These are phyloP conservation scores for Cystofilobasidium macerans DNA, from an alignment of 768 basidiomycete genomes.

Conservation along the genomic window DNA sequence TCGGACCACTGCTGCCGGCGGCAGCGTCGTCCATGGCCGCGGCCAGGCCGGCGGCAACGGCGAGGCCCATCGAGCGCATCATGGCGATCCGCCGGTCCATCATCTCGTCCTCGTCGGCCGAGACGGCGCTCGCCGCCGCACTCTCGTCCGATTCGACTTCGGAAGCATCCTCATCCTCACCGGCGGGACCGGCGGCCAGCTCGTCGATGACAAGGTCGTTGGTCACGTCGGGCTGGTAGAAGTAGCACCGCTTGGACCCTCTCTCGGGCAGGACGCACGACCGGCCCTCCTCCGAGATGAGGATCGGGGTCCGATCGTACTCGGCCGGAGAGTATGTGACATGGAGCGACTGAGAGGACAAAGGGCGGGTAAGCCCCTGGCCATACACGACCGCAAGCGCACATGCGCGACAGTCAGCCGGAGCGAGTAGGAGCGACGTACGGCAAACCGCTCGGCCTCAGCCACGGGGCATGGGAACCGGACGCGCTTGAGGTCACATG, in stretches of 20 bases:
- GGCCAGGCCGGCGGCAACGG: neutral
- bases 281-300: constrained; percentile 6
- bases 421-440: neutral
- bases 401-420: neutral
- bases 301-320: constrained; percentile 5
- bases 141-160: neutral
- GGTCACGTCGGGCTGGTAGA: neutral
- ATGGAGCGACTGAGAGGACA: neutral
- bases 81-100: constrained; percentile 3
- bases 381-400: neutral
- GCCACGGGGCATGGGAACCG: neutral
- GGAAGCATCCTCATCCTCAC: neutral
- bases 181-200: no score
- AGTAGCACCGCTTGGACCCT: constrained; percentile 1
- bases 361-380: neutral
- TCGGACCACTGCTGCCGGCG: no score
- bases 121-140: no score
- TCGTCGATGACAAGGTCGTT: neutral
- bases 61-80: neutral
- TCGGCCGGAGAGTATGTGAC: neutral
- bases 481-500: neutral
- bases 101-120: neutral
- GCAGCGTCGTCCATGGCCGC: neutral
- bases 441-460: neutral
- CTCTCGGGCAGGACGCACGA: constrained; percentile 1